Percentiles rank a stretch among this genome's conserved stretches.
Conservation (phyloP, 2,329 filamentous ascomycete species). For the Fusarium virguliforme region DNA sequence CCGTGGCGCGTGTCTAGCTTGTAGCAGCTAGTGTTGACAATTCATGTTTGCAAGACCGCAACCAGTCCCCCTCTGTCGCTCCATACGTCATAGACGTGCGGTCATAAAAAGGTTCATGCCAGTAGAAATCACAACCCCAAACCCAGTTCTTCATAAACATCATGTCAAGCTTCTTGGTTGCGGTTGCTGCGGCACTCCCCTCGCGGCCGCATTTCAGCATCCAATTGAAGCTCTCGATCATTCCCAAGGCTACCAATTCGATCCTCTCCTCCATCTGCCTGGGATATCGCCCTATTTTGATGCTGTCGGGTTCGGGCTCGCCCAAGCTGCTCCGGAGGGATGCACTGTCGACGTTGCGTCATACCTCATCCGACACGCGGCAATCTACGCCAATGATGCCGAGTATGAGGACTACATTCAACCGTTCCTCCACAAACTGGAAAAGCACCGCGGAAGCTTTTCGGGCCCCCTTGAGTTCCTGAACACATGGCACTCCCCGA, state of each 20-base stretch:
- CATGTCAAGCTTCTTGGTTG: constrained; percentile 29
- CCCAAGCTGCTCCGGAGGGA: constrained; percentile 43
- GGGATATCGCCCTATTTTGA: constrained; percentile 50
- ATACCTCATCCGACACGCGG: constrained; percentile 46
- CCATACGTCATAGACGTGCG: not conserved
- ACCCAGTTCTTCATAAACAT: not conserved
- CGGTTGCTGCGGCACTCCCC: constrained; percentile 8
- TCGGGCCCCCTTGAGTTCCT: constrained; percentile 41
- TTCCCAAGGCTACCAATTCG: constrained; percentile 46
- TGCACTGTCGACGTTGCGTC: constrained; percentile 44
- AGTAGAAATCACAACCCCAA: not conserved
- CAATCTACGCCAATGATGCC: constrained; percentile 47
- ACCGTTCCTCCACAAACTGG: constrained; percentile 44
- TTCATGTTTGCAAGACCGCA: constrained; percentile 1
- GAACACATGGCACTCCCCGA: constrained; percentile 46
- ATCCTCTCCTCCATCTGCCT: constrained; percentile 45
- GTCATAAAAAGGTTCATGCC: not conserved
- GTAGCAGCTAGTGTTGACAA: not conserved
- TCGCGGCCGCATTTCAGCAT: constrained; percentile 34
- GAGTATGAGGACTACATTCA: constrained; percentile 49
- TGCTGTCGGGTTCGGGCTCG: constrained; percentile 45
- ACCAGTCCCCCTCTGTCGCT: not conserved
- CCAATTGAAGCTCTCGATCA: constrained; percentile 42
- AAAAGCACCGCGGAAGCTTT: constrained; percentile 43
- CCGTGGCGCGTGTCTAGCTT: constrained; percentile 5